Conservation (phyloP, 2,329 filamentous ascomycete species). For the Ceratocystis papillata region DNA sequence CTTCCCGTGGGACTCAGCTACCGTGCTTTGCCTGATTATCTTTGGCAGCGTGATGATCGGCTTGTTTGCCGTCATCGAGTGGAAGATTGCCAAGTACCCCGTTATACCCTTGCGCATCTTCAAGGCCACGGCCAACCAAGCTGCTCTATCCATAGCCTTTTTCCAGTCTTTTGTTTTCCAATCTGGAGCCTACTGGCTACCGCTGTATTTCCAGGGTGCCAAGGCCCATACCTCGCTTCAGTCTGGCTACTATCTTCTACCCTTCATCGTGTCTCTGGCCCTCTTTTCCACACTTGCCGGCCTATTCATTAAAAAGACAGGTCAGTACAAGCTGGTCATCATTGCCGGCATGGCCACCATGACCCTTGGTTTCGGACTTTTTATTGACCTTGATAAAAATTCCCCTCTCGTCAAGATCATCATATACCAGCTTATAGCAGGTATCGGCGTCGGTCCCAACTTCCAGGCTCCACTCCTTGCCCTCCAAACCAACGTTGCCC, state of each 20-base stretch:
- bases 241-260: slow-evolving; percentile 64
- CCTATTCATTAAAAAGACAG: slow-evolving; percentile 51
- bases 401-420: slow-evolving; percentile 47
- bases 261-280: slow-evolving; percentile 57
- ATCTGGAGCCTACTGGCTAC: slow-evolving; percentile 66
- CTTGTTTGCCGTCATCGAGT: slow-evolving; percentile 63
- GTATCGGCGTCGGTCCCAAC: slow-evolving; percentile 55
- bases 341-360: slow-evolving; percentile 47
- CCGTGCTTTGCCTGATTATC: slow-evolving; percentile 65
- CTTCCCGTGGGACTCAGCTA: slow-evolving; percentile 63
- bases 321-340: slow-evolving; percentile 53
- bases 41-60: slow-evolving; percentile 55
- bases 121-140: slow-evolving; percentile 51
- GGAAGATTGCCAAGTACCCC: slow-evolving; percentile 62
- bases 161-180: slow-evolving; percentile 70
- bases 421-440: slow-evolving; percentile 52
- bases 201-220: slow-evolving; percentile 73
- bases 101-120: slow-evolving; percentile 69
- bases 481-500: slow-evolving; percentile 51
- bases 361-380: slow-evolving; percentile 53
- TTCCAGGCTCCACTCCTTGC: slow-evolving; percentile 61
- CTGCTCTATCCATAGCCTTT: slow-evolving; percentile 56
- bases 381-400: slow-evolving; percentile 49
- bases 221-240: slow-evolving; percentile 57
- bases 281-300: slow-evolving; percentile 49